Base-by-base conservation (phyloP, 257 asterid genomes). In the Mentha longifolia region DNA sequence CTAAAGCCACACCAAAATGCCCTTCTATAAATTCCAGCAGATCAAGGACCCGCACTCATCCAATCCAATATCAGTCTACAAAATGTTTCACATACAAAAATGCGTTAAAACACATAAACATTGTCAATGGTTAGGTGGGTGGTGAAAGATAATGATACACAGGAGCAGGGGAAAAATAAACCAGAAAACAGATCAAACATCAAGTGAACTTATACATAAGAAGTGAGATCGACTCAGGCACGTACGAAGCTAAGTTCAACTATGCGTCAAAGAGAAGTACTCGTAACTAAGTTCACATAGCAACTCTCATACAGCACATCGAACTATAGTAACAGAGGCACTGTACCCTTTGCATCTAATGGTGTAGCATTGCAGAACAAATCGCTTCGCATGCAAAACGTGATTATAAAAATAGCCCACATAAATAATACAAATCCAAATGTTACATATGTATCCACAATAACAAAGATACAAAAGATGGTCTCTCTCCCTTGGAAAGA, bases 1-100 rank as follows among this genome's bases (percentile, higher is more conserved):
- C 66, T 62, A 65, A 80, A 20, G 68, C 81, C 79, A 78, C 81
- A 80, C 76, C 73, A 71, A 61, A 74, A 65, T 25, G 71, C 74
- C 66, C 77, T 75, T 83, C 82, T 77, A 74, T 72, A 83, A 79
- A 68, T 78, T 72, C 85, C 82, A 73, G 83, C 64, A 65, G 83
- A 80, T 85, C 88, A 82, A 82, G 82, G 76, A 81, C 83, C 86
- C 43, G 85, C 83, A 75, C 74, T 75, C 74, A 81, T 81, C 86
- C 86, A 80, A 87, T 84, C 85, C 89, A 85, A 82, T 76, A 85
- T 70, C 82, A 75, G 87, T 84, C 89, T 81, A 87, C 89, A 87
- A 84, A 86, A 56, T 33, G 62, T 73, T 72, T 74, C 83, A 78
- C 76, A 71, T 68, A 68, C 35, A 20, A 69, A 81, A 74, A 71